Evolutionary conservation across 2,329 filamentous ascomycete species (phyloP).

Genomic region (Trichoderma atroviride): DNA sequence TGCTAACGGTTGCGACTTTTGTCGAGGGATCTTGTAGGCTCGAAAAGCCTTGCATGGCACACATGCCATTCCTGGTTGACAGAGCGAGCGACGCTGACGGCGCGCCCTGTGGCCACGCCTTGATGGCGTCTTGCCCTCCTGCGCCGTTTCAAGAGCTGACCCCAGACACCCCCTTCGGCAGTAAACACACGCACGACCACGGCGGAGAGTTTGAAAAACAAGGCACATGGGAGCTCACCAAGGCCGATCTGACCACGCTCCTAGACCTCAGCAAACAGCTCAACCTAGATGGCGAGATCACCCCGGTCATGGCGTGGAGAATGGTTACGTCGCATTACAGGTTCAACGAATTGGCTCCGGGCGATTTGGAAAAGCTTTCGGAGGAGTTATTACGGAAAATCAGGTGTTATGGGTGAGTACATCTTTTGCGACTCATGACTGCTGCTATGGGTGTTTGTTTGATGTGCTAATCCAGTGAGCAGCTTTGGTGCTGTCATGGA

Average conservation of each 20-base stretch:
- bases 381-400: conserved; percentile 78
- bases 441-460: neutral
- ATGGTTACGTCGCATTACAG: conserved; percentile 74
- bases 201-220: conserved; percentile 41
- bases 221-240: conserved; percentile 78
- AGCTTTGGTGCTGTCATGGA: conserved; percentile 68
- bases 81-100: conserved; percentile 60
- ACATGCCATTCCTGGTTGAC: conserved; percentile 78
- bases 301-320: conserved; percentile 93
- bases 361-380: conserved; percentile 72
- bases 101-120: conserved; percentile 80
- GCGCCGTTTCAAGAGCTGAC: conserved; percentile 57
- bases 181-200: conserved; percentile 43
- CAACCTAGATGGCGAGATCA: conserved; percentile 86
- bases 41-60: conserved; percentile 91
- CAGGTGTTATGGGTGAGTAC: conserved; percentile 83
- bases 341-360: conserved; percentile 63
- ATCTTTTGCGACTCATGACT: neutral
- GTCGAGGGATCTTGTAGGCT: conserved; percentile 61
- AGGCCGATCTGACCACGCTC: conserved; percentile 76
- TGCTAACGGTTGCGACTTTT: conserved; percentile 50
- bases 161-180: conserved; percentile 57
- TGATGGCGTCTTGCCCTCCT: conserved; percentile 91
- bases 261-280: conserved; percentile 82
- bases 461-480: conserved; percentile 9